Evolutionary conservation across 2,329 filamentous ascomycete genomes (phyloP).

Genomic region (Hypomyces rosellus): DNA sequence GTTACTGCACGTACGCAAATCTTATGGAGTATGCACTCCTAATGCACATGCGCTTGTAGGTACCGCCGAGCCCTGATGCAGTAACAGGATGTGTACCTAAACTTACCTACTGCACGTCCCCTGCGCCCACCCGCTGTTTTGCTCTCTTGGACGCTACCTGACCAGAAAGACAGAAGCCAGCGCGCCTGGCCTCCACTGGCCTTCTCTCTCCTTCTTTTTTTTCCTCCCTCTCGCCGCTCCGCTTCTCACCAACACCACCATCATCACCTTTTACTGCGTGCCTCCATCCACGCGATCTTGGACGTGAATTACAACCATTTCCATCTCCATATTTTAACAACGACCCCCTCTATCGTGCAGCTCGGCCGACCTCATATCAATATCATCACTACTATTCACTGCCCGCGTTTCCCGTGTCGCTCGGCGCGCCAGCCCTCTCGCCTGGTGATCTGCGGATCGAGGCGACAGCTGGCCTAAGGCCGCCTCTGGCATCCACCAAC

Average conservation of each 20-base stretch:
- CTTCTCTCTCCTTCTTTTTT: conserved; percentile 13
- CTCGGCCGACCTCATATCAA: conserved; percentile 2
- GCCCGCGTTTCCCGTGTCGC: conserved; percentile 6
- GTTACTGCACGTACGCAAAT: too few relatives aligned
- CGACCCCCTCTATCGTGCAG: conserved; percentile 2
- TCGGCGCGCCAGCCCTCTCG: conserved; percentile 8
- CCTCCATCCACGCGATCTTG: conserved; percentile 1
- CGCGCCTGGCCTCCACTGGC: not conserved
- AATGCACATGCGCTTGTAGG: too few relatives aligned
- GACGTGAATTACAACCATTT: not conserved
- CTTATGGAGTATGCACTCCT: too few relatives aligned
- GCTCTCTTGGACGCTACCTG: not conserved
- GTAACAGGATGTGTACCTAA: too few relatives aligned
- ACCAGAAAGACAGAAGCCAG: not conserved
- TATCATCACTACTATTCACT: not conserved
- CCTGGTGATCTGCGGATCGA: conserved; percentile 12
- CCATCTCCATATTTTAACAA: conserved; percentile 4
- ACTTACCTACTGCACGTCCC: not conserved
- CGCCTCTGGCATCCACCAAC: not conserved
- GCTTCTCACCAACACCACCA: conserved; percentile 18
- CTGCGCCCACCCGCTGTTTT: not conserved
- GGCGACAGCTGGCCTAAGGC: conserved; percentile 9
- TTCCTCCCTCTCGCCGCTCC: conserved; percentile 22
- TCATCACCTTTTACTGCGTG: conserved; percentile 12
- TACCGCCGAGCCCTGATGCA: too few relatives aligned